phyloP scores from a whole-genome alignment of 371 early-diverging fungal genomes.

The Dinochytrium kinnereticum region DNA sequence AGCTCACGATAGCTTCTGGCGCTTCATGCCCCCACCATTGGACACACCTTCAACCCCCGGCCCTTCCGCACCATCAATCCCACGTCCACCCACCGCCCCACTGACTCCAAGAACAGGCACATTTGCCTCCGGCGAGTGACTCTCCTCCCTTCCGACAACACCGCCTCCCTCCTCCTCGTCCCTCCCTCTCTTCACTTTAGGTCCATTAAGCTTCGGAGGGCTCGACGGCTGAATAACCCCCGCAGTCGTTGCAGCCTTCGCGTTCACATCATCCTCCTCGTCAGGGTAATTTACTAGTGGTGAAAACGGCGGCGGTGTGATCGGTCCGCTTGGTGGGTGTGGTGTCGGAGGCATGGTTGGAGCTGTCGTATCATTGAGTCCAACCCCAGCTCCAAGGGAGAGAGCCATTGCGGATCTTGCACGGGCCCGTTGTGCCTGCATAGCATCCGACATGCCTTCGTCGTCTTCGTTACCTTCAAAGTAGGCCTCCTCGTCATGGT shows the following conservation, averaged over 20 bases:
- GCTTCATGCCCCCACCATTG: background rate
- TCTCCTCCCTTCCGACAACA: too few species aligned
- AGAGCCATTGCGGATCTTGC: conserved; percentile 15
- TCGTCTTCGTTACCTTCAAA: conserved; percentile 71
- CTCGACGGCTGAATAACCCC: background rate
- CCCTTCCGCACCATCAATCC: background rate
- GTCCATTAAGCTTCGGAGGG: background rate
- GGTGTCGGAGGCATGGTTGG: background rate
- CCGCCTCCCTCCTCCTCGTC: background rate
- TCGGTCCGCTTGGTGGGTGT: background rate
- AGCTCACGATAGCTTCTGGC: background rate
- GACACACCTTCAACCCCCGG: background rate
- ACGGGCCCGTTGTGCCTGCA: background rate
- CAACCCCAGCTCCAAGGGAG: background rate
- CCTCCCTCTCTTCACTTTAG: background rate
- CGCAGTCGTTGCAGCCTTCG: background rate
- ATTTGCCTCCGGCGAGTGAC: background rate
- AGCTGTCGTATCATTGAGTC: background rate
- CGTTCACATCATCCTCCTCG: conserved; percentile 56
- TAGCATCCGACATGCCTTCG: conserved; percentile 31
- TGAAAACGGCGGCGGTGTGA: background rate
- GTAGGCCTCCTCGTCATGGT: conserved; percentile 85
- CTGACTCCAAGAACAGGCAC: background rate
- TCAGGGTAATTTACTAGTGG: conserved; percentile 54
- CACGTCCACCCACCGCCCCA: too few species aligned